Evolutionary conservation across 2,329 filamentous ascomycete species (phyloP).

Genomic region (Colletotrichum eleusines): DNA sequence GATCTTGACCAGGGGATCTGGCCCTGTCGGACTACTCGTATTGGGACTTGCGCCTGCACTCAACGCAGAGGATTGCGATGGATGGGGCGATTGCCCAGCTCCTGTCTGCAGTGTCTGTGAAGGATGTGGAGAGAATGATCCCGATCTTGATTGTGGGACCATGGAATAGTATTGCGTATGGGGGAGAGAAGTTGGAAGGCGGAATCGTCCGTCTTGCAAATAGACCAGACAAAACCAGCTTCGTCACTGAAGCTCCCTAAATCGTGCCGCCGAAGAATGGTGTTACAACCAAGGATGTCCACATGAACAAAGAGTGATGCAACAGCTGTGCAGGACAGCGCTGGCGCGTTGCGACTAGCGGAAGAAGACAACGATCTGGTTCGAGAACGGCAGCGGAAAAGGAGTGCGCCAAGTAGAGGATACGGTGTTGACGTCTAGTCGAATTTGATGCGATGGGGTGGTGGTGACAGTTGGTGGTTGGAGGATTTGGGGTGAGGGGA

Average conservation of each 20-base stretch:
- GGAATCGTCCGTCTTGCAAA: slow-evolving; percentile 35
- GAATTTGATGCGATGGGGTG: slow-evolving; percentile 21
- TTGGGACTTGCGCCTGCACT: slow-evolving; percentile 72
- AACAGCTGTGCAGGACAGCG: slow-evolving; percentile 6
- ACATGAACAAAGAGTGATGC: slow-evolving; percentile 22
- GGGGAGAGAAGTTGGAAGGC: slow-evolving; percentile 19
- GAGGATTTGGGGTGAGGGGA: slow-evolving; percentile 17
- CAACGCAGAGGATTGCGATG: slow-evolving; percentile 67
- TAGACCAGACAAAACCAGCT: slow-evolving; percentile 34
- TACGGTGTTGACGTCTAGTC: neutral
- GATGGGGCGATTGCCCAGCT: slow-evolving; percentile 67
- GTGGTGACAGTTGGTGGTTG: neutral
- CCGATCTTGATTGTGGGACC: slow-evolving; percentile 71
- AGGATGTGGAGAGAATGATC: slow-evolving; percentile 74
- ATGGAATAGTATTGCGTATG: slow-evolving; percentile 54
- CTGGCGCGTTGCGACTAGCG: slow-evolving; percentile 2
- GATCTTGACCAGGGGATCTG: slow-evolving; percentile 85
- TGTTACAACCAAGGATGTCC: slow-evolving; percentile 12
- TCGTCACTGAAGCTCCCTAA: slow-evolving; percentile 26
- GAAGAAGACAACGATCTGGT: neutral
- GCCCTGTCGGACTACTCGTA: slow-evolving; percentile 72
- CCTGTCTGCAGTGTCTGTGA: slow-evolving; percentile 69
- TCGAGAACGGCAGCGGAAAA: neutral
- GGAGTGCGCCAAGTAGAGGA: neutral
- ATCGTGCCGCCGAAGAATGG: slow-evolving; percentile 23